A percentile compares a stretch with the other conserved stretches of the same genome.
phyloP scores from a whole-genome alignment of 768 basidiomycete species.

The Scleroderma bovista region DNA sequence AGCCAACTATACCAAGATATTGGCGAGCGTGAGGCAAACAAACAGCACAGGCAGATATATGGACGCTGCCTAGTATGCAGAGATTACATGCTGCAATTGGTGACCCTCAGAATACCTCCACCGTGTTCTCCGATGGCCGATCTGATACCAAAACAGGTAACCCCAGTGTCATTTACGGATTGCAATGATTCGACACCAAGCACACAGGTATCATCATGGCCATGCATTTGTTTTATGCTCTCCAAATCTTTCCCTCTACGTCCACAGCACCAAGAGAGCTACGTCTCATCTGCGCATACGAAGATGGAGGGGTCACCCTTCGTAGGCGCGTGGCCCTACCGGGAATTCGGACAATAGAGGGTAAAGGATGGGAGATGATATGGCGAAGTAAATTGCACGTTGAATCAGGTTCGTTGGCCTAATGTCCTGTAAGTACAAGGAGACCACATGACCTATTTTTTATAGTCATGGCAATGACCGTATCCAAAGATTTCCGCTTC shows the following conservation, averaged over 20 bases:
- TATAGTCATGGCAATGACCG: slow-evolving; percentile 82
- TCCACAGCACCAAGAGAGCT: slow-evolving; percentile 36
- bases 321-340: slow-evolving; percentile 41
- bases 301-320: slow-evolving; percentile 80
- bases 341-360: slow-evolving; percentile 49
- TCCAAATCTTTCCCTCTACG: slow-evolving; percentile 27
- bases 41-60: slow-evolving; percentile 71
- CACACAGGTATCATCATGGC: slow-evolving; percentile 83
- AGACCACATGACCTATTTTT: neutral
- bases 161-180: neutral
- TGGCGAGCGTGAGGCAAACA: neutral
- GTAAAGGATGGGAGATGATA: slow-evolving; percentile 64
- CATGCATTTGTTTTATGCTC: slow-evolving; percentile 53
- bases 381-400: slow-evolving; percentile 67
- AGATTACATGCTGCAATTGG: slow-evolving; percentile 86
- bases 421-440: neutral
- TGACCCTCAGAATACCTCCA: slow-evolving; percentile 35
- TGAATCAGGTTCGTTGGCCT: slow-evolving; percentile 56
- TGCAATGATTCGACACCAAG: neutral
- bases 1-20: neutral
- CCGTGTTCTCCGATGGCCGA: slow-evolving; percentile 35
- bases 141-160: slow-evolving; percentile 55
- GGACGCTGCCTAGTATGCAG: slow-evolving; percentile 62
- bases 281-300: slow-evolving; percentile 70
- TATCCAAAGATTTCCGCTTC: slow-evolving; percentile 50